Evolutionary conservation across 2,329 filamentous ascomycete species (phyloP).

Genomic region (Rhynchosporium graminicola): DNA sequence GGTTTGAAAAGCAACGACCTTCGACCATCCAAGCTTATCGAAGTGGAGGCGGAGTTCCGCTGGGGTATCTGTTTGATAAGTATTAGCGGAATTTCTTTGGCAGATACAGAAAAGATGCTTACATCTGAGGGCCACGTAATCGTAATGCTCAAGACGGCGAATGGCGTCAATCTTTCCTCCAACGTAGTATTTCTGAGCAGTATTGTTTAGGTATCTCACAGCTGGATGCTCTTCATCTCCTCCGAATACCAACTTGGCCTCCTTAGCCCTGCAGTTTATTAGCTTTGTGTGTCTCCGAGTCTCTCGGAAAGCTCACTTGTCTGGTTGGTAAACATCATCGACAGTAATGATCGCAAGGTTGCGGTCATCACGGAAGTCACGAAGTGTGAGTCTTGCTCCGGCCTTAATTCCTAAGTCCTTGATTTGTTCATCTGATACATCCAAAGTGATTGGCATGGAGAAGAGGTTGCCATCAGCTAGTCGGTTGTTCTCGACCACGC

Average conservation of each 20-base stretch:
- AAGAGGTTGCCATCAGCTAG: conserved; percentile 89
- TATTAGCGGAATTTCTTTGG: not conserved
- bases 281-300: conserved; percentile 2
- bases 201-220: conserved; percentile 82
- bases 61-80: conserved; percentile 68
- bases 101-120: conserved; percentile 44
- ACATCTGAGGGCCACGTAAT: conserved; percentile 96
- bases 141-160: conserved; percentile 95
- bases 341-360: conserved; percentile 95
- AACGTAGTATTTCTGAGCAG: conserved; percentile 84
- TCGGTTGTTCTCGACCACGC: conserved; percentile 85
- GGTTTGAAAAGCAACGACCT: conserved; percentile 98
- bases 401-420: conserved; percentile 74
- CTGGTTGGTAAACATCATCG: conserved; percentile 90
- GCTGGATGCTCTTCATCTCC: conserved; percentile 90
- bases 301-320: conserved; percentile 67
- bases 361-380: conserved; percentile 94
- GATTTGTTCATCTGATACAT: conserved; percentile 75
- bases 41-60: conserved; percentile 95
- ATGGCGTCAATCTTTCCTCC: conserved; percentile 96
- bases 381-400: conserved; percentile 80
- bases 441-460: conserved; percentile 94
- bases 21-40: conserved; percentile 98
- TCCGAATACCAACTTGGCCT: conserved; percentile 93
- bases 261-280: conserved; percentile 63